Evolutionary conservation across 176 grass and related monocot genomes (phyloP), one percentile per base, ranked within the genome.

Genomic region (Bonia amplexicaulis): DNA sequence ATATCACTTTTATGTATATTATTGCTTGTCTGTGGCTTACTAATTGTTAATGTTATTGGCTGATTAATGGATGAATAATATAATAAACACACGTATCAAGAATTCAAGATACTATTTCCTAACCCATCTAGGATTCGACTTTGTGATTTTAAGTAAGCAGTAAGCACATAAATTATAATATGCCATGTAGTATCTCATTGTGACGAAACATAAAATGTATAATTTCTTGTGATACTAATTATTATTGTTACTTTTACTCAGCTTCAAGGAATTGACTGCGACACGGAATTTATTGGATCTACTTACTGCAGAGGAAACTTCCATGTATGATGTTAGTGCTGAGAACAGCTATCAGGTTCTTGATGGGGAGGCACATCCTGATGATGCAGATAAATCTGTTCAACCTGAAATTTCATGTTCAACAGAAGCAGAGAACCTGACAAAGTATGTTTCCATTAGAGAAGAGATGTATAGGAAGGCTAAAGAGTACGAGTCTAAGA

Each of bases 381-480:
- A 88, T 76, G 87, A 62, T 69, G 84, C 57, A 31, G 92, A 95
- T 26, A 78, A 94, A 78, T 66, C 83, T 79, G 73, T 84, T 57
- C 82, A 91, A 85, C 80, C 80, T 27, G 83, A 86, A 82, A 85
- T 71, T 91, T 80, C 77, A 75, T 42, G 72, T 85, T 94, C 88
- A 79, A 69, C 88, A 76, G 95, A 97, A 70, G 86, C 84, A 66
- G 93, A 94, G 73, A 90, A 92, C 74, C 82, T 91, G 80, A 86
- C 91, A 25, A 99, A 99, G 80, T 96, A 94, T 85, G 47, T 99
- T 77, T 82, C 90, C 75, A 31, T 89, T 73, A 96, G 96, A 89
- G 96, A 99, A 86, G 96, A 96, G 76, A 92, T 94, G 91, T 99
- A 94, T 92, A 94, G 77, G 81, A 99, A 94, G 87, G 91, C 96